Percentiles rank a stretch among this genome's conserved stretches.
phyloP scores from a whole-genome alignment of 208 protist species.

The Novymonas esmeraldas region DNA sequence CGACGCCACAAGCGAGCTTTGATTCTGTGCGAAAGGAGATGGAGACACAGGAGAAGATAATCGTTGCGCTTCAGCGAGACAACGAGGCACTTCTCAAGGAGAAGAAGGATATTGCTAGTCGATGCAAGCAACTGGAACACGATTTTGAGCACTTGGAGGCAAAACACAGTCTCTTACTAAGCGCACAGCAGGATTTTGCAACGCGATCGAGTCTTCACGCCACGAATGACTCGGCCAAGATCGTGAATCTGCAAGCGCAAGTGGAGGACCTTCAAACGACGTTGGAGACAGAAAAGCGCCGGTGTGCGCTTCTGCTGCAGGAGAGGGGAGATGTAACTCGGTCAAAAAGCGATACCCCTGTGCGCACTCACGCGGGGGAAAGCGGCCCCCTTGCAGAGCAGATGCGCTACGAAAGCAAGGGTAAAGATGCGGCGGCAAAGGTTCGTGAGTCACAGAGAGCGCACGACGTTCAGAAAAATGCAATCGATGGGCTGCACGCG shows the following conservation, averaged over 20 bases:
- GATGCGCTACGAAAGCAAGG: not conserved
- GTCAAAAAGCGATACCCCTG: not conserved
- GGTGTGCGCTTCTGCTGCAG: not conserved
- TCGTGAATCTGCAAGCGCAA: conserved; percentile 50
- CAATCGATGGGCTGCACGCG: conserved; percentile 20
- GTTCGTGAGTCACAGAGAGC: conserved; percentile 22
- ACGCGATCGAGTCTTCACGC: conserved; percentile 30
- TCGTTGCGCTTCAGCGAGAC: conserved; percentile 69
- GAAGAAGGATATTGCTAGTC: conserved; percentile 41
- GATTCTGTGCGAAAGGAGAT: conserved; percentile 53
- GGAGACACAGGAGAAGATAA: conserved; percentile 70
- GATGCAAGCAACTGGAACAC: conserved; percentile 46
- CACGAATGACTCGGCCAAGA: conserved; percentile 42
- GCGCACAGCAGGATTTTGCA: conserved; percentile 35
- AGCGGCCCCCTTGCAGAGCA: not conserved
- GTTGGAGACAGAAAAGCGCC: conserved; percentile 24
- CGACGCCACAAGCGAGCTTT: conserved; percentile 6
- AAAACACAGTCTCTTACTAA: conserved; percentile 67
- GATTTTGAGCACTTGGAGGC: conserved; percentile 64
- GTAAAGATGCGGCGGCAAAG: conserved; percentile 1
- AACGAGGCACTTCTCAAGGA: conserved; percentile 62
- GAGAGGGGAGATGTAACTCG: not conserved
- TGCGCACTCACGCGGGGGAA: not conserved
- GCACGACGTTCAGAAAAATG: conserved; percentile 20
- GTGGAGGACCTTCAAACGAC: conserved; percentile 32